Base-by-base conservation (phyloP, 2,329 filamentous ascomycete genomes). In the Trichocomaceae sp. region DNA sequence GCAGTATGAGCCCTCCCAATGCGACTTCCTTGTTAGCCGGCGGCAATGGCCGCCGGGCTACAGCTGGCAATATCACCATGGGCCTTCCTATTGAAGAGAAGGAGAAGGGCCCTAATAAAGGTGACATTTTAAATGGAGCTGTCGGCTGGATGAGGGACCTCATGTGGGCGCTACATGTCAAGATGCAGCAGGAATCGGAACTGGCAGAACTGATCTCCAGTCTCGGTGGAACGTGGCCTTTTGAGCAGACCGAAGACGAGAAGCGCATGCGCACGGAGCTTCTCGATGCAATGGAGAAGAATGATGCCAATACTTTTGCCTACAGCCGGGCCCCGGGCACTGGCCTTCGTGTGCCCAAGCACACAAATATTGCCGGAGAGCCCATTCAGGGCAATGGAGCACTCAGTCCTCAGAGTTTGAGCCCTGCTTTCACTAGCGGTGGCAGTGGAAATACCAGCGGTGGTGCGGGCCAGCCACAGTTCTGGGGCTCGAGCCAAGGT, bases 31-130 rank as follows among this genome's bases (percentile, higher is more conserved):
- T 93, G 44, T 81, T 96, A 54, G 91, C 90, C 50, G 90, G 90
- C 15, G 88, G 88, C 22, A 88, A 85, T 60, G 90, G 89, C 41
- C 83, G 90, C 60, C 84, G 91, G 59, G 90, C 90, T 29, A 79
- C 78, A n/a, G 79, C 84, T 6, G 87, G 87, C 37, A 95, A 88
- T 67, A 96, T 96, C 64, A 96, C 90, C 5, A 92, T 92, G 60
- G 90, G 91, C 13, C 80, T 97, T 29, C 92, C 93, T 0, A 82
- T 95, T 35, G 93, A 99, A 64, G 93, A 97, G 62, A 97, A 97
- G 70, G 93, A 99, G 75, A 97, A 97, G 69, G 93, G 93, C 0
- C 93, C 93, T 5, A 97, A 97, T 78, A 99, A 99, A 75, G 93
- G 93, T 48, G 93, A 99, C 64, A 97, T 99, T 57, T 85, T 99